Evolutionary conservation across 2,329 filamentous ascomycete species (phyloP).

Genomic region (Scedosporium boydii): DNA sequence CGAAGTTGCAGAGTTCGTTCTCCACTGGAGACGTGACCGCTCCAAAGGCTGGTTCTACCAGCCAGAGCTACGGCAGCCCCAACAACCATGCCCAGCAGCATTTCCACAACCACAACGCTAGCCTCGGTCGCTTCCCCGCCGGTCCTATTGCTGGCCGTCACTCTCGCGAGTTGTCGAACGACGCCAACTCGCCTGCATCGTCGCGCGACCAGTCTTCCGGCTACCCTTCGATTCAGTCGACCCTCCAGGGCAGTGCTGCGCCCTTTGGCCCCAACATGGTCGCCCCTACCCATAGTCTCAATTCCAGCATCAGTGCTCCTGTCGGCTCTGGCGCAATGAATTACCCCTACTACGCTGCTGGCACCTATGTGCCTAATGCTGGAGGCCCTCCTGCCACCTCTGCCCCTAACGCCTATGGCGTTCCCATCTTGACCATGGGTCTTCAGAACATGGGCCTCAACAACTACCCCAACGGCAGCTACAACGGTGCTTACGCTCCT

Average conservation of each 20-base stretch:
- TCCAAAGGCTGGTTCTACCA: conserved; percentile 45
- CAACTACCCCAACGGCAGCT: not conserved
- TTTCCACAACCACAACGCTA: conserved; percentile 72
- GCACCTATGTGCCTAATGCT: conserved; percentile 2
- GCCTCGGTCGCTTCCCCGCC: conserved; percentile 67
- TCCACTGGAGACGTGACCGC: conserved; percentile 86
- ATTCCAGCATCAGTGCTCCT: conserved; percentile 18
- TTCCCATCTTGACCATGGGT: conserved; percentile 56
- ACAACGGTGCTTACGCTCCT: conserved; percentile 7
- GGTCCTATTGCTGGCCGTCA: conserved; percentile 58
- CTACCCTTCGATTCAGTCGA: conserved; percentile 57
- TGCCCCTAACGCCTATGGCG: conserved; percentile 25
- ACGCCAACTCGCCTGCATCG: conserved; percentile 27
- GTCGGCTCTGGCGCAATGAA: conserved; percentile 14
- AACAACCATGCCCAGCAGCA: conserved; percentile 55
- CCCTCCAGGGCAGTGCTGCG: conserved; percentile 69
- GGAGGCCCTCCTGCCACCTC: conserved; percentile 11
- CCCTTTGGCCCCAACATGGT: conserved; percentile 60
- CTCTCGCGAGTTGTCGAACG: conserved; percentile 59
- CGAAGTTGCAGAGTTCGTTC: conserved; percentile 78
- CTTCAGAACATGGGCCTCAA: conserved; percentile 54
- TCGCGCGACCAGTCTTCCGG: conserved; percentile 34
- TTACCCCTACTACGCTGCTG: conserved; percentile 5
- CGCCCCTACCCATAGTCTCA: conserved; percentile 20
- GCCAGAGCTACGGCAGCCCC: conserved; percentile 37